Evolutionary conservation across 768 basidiomycete species (phyloP), one percentile per base, ranked within the genome.

Genomic region (Psilocybe sp.): DNA sequence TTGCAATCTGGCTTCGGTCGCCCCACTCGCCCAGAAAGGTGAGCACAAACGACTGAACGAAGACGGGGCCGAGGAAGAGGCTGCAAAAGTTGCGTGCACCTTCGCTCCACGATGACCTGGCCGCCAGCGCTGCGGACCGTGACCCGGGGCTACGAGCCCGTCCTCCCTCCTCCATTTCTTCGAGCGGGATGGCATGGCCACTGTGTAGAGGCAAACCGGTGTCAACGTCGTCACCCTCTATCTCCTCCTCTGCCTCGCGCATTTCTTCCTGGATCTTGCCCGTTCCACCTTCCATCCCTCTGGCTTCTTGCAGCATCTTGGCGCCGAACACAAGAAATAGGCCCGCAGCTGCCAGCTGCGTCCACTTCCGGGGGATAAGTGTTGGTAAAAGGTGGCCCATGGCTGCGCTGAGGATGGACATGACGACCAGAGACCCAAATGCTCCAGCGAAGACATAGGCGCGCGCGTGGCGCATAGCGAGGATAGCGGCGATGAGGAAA

Each of bases 1-100:
- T 98, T 1, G 97, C 89, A 59, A 98, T 92, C 71, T 99, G 96
- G 62, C 92, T 96, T 46, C 96, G 73, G 70, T 98, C 97, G 0
- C 97, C 96, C 97, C 97, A 98, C 70, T 99, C 97, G 9, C 95
- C 97, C n/a, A 99, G 75, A 69, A 98, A 98, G 0, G 96, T 98
- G 52, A 99, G 75, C 31, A 96, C 73, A 61, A 99, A 98, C 0
- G 92, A 84, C 67, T 99, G 94, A 2, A 94, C 93, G 62, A 98
- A 96, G 1, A 97, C 92, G 0, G 96, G 96, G 0, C 91, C 93
- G 15, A 98, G 70, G 56, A 95, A 67, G 14, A 94, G 70, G 60
- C 84, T 85, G 64, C 82, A 87, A 60, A 93, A 85, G 64, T 95
- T 95, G 58, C 92, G 78, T 5, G 81, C 71, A 8, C 92, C 87